Conservation (phyloP, 768 basidiomycete genomes). For the Hypholoma fasciculare region DNA sequence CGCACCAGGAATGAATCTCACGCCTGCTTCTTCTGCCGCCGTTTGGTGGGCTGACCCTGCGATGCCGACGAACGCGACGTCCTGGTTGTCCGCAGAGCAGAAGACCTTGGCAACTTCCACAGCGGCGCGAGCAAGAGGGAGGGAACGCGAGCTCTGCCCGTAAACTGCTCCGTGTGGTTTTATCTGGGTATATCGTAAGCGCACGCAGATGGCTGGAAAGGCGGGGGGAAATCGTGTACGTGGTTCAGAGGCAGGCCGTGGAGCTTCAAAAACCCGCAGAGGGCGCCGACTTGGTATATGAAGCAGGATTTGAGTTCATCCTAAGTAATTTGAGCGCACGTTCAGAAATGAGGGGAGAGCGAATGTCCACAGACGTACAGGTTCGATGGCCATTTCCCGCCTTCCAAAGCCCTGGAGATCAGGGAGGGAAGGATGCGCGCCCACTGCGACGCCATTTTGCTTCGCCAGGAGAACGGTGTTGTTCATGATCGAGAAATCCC, state of each 20-base stretch:
- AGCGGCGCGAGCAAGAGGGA: slow-evolving; percentile 54
- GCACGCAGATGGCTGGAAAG: neutral
- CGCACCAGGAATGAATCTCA: slow-evolving; percentile 62
- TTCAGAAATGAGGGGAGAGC: neutral
- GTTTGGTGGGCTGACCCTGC: slow-evolving; percentile 63
- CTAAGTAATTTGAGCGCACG: slow-evolving; percentile 23
- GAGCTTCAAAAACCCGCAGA: slow-evolving; percentile 56
- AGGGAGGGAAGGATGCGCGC: slow-evolving; percentile 67
- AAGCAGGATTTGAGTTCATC: slow-evolving; percentile 58
- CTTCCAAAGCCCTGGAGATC: slow-evolving; percentile 68
- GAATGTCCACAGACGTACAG: slow-evolving; percentile 33
- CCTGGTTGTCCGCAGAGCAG: slow-evolving; percentile 23
- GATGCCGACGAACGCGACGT: slow-evolving; percentile 60
- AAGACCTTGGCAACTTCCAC: slow-evolving; percentile 57
- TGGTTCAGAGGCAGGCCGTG: slow-evolving; percentile 57
- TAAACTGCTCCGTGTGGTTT: slow-evolving; percentile 67
- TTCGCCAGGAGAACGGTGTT: slow-evolving; percentile 61
- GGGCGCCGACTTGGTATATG: slow-evolving; percentile 68
- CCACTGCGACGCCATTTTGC: slow-evolving; percentile 52
- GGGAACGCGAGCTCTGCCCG: slow-evolving; percentile 55
- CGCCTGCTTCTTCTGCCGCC: slow-evolving; percentile 52
- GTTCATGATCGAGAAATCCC: slow-evolving; percentile 68
- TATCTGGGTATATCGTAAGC: slow-evolving; percentile 32
- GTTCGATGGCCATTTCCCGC: slow-evolving; percentile 61
- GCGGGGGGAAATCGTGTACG: slow-evolving; percentile 28